Base-by-base conservation (phyloP, 495 filamentous ascomycete species). In the Podospora conica region DNA sequence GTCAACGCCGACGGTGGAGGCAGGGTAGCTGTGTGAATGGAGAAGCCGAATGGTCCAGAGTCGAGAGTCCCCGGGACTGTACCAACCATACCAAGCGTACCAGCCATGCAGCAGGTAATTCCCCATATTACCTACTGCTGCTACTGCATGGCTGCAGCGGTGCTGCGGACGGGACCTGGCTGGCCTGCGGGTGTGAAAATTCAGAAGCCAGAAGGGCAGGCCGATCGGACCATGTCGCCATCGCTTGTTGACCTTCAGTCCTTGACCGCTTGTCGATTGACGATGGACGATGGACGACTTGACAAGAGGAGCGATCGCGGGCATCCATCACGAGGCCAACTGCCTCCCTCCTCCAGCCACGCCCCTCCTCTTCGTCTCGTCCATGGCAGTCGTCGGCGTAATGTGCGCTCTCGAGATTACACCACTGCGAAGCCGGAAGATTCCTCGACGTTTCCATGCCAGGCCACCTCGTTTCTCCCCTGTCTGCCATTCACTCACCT, bases 141-240 rank as follows among this genome's bases (percentile, higher is more conserved):
- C 15, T 48, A 7, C 15, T n/a, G 40, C 40, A 40, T 18, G 33
- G 29, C 33, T 18, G 33, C 33, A 40, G 12, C 31, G 12, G 9
- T 53, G 60, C 20, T 61, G 60, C 28, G 29, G 60, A 18, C 60
- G 29, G 25, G 7, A 31, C 18, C 20, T 29, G 22, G 59, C 59
- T 61, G 59, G 24, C 22, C 59, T 61, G 59, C 57, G 59, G 28
- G 9, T 10, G 21, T 20, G 53, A 60, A 60, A 33, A 11, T 15
- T 15, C 57, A 28, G 23, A 28, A 27, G 57, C 28, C 28, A 24
- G 57, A 22, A 31, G n/a, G 59, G 59, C n/a, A 28, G n/a, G 31
- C 60, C 60, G 67, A 67, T 61, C 28, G 57, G 60, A 65, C 64
- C 58, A 69, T 63, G 63, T 67, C 66, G 68, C 65, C 68, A 64